phyloP scores from a whole-genome alignment of 495 filamentous ascomycete genomes.

The Poronia punctata region DNA sequence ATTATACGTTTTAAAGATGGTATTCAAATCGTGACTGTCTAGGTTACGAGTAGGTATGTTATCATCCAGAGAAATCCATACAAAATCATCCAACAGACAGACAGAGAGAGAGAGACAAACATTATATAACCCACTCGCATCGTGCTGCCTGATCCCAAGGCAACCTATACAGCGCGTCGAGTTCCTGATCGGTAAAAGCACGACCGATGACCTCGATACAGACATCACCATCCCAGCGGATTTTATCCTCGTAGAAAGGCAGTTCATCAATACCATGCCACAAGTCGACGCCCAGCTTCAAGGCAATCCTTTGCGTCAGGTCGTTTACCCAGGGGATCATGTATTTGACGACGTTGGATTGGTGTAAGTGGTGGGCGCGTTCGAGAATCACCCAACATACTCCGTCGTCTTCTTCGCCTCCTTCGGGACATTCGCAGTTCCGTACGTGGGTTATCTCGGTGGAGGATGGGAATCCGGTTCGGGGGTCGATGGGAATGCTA shows the following conservation, averaged over 20 bases:
- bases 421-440: background rate
- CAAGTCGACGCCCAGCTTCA: background rate
- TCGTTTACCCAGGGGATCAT: slow-evolving; percentile 1
- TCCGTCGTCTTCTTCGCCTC: background rate
- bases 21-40: no score
- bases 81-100: no score
- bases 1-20: no score
- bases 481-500: background rate
- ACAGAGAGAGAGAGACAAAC: background rate
- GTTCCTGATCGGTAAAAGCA: background rate
- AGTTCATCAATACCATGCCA: background rate
- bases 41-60: no score
- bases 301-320: background rate
- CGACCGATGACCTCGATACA: background rate
- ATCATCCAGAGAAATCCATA: no score
- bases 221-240: background rate
- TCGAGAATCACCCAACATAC: background rate
- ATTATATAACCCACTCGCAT: background rate
- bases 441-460: background rate
- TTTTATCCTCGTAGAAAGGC: background rate
- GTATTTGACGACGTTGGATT: slow-evolving; percentile 1
- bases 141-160: background rate
- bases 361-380: background rate
- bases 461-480: background rate
- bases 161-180: background rate